Evolutionary conservation across 2,329 filamentous ascomycete genomes (phyloP), one percentile per base, ranked within the genome.

Genomic region (Dothidotthia symphoricarpi): DNA sequence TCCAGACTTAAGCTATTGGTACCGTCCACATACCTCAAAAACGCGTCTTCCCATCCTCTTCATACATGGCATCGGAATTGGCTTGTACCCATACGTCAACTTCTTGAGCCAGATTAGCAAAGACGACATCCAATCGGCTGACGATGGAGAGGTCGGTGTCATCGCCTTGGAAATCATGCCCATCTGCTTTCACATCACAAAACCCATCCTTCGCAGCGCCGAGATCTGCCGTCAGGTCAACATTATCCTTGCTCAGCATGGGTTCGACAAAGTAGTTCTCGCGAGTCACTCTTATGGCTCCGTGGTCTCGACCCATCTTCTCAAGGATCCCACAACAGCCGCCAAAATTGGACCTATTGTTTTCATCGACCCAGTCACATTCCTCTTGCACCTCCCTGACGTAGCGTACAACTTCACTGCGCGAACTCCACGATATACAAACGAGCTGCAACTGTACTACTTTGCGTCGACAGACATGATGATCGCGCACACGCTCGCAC

Each of bases 41-140:
- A 76, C 70, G 1, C 70, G 71, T 28, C 64, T 77, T 0, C 84
- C 83, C 0, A 64, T 87, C 6, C 63, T 88, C 3, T 86, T 86
- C 63, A 72, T 86, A 31, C 84, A 87, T 50, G 84, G 84, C 12
- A 85, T 86, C 32, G 82, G 83, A 28, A 73, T 87, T 40, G 83
- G 84, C 0, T 72, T 87, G 2, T 77, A 77, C 56, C 76, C 81
- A 0, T 85, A 86, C 50, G 67, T 74, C 10, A 60, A 66, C 12
- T 83, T 83, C 53, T 66, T 87, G 2, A 58, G 64, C 24, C 72
- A 75, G 33, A 62, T 86, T 26, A 70, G 73, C 45, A 57, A 65
- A 13, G 43, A 53, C 3, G 58, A 57, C 6, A 53, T 48, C 1
- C 28, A 45, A 8, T 41, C 49, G 2, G 48, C 46, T 13, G 41